phyloP scores from a whole-genome alignment of 257 asterid species.

The Vinca minor region DNA sequence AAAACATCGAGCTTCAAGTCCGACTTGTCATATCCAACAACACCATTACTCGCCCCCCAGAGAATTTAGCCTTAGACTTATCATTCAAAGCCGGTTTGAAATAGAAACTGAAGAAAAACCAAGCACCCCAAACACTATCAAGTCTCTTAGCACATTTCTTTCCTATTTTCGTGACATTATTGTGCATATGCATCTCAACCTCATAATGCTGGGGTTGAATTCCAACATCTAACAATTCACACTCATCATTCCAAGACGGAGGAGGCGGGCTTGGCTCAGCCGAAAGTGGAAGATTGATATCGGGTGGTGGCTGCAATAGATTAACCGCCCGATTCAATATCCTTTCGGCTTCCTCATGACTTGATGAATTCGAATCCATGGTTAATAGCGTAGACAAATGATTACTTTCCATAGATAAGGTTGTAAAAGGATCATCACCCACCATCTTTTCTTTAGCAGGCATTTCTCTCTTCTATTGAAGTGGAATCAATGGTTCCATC shows the following conservation, averaged over 20 bases:
- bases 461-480: slow-evolving; percentile 17
- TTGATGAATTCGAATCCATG: slow-evolving; percentile 38
- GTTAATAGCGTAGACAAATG: slow-evolving; percentile 39
- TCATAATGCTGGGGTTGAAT: slow-evolving; percentile 37
- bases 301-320: slow-evolving; percentile 39
- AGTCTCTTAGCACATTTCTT: slow-evolving; percentile 41
- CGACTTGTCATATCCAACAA: slow-evolving; percentile 30
- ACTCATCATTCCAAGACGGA: slow-evolving; percentile 27
- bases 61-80: slow-evolving; percentile 26
- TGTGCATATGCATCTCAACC: slow-evolving; percentile 25
- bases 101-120: slow-evolving; percentile 44
- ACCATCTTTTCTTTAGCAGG: slow-evolving; percentile 38
- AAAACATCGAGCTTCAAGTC: slow-evolving; percentile 41
- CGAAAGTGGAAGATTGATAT: slow-evolving; percentile 41
- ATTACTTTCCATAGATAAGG: slow-evolving; percentile 40
- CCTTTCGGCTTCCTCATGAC: slow-evolving; percentile 37
- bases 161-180: slow-evolving; percentile 28
- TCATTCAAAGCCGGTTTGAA: slow-evolving; percentile 40
- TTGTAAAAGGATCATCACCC: slow-evolving; percentile 37
- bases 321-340: slow-evolving; percentile 33
- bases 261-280: slow-evolving; percentile 40
- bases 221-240: slow-evolving; percentile 33
- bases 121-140: slow-evolving; percentile 48
- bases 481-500: slow-evolving; percentile 8
- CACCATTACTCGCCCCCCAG: slow-evolving; percentile 26